Percentiles rank a stretch among this genome's conserved stretches.
Conservation (phyloP, 306 rosid genomes). For the Prosopis cineraria region DNA sequence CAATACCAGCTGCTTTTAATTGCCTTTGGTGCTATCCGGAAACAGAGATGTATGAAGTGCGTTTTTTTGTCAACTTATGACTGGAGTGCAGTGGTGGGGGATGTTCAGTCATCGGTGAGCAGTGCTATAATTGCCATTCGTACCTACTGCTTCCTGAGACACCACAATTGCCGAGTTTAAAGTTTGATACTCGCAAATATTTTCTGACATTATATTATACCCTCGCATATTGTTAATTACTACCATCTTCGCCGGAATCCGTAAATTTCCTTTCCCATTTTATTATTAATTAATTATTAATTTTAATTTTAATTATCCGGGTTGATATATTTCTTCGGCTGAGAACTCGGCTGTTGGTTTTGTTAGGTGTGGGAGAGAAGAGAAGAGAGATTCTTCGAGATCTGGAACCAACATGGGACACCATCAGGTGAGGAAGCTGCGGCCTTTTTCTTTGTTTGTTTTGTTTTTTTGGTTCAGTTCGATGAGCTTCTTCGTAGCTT, state of each 20-base stretch:
- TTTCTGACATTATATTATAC: conserved; percentile 32
- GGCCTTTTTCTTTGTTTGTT: neutral
- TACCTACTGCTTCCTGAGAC: neutral
- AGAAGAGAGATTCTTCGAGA: neutral
- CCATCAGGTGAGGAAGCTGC: neutral
- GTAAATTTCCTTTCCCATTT: neutral
- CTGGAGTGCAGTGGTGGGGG: neutral
- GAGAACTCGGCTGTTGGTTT: neutral
- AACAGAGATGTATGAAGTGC: neutral
- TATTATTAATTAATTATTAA: neutral
- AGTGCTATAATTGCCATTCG: conserved; percentile 11
- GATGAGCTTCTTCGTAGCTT: neutral
- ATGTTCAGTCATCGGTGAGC: conserved; percentile 30
- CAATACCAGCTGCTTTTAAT: neutral
- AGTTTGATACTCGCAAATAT: conserved; percentile 25
- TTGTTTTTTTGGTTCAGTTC: neutral
- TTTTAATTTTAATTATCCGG: neutral
- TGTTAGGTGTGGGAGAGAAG: neutral
- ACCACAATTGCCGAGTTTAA: neutral
- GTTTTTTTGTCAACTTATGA: neutral
- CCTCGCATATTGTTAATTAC: conserved; percentile 32
- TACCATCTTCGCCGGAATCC: conserved; percentile 4
- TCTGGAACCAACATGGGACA: neutral
- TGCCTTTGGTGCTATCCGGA: neutral
- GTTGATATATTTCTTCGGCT: neutral